phyloP scores from a whole-genome alignment of 2,329 filamentous ascomycete species.

The Aspergillus puulaauensis region DNA sequence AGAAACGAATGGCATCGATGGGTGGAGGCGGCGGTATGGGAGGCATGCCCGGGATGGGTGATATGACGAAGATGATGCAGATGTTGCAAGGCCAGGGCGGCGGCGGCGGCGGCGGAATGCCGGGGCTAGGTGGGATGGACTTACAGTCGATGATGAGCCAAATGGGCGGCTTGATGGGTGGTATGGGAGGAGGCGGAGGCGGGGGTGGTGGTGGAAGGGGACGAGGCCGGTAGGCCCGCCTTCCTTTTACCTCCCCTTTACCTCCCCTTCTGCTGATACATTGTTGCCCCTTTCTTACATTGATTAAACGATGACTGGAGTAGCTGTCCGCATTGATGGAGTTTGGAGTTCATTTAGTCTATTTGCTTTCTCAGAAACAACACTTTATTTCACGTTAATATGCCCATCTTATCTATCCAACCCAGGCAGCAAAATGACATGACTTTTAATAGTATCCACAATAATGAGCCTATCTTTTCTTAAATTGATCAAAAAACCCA shows the following conservation, averaged over 20 bases:
- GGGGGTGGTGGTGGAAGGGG: constrained; percentile 34
- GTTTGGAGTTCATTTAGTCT: constrained; percentile 17
- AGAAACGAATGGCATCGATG: constrained; percentile 92
- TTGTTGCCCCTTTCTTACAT: constrained; percentile 13
- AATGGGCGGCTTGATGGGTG: constrained; percentile 64
- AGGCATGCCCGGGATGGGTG: constrained; percentile 78
- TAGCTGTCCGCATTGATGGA: constrained; percentile 13
- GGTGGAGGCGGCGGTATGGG: constrained; percentile 67
- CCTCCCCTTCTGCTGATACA: constrained; percentile 7
- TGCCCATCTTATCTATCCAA: neutral
- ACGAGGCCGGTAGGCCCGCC: constrained; percentile 27
- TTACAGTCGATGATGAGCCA: constrained; percentile 75
- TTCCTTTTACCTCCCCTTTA: constrained; percentile 10
- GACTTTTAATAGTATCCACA: neutral
- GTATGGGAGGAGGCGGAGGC: constrained; percentile 37
- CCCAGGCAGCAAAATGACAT: neutral
- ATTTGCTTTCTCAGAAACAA: neutral
- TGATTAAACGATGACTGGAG: neutral
- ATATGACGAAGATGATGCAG: constrained; percentile 94
- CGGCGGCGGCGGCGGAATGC: constrained; percentile 66
- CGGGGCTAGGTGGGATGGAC: constrained; percentile 55
- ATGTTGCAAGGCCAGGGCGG: constrained; percentile 79
- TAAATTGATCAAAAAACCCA: neutral
- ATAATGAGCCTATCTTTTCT: neutral
- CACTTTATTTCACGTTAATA: neutral